Percentiles rank a stretch among this genome's conserved stretches.
phyloP scores from a whole-genome alignment of 2,329 filamentous ascomycete species.

The Hypoxylon sp. region DNA sequence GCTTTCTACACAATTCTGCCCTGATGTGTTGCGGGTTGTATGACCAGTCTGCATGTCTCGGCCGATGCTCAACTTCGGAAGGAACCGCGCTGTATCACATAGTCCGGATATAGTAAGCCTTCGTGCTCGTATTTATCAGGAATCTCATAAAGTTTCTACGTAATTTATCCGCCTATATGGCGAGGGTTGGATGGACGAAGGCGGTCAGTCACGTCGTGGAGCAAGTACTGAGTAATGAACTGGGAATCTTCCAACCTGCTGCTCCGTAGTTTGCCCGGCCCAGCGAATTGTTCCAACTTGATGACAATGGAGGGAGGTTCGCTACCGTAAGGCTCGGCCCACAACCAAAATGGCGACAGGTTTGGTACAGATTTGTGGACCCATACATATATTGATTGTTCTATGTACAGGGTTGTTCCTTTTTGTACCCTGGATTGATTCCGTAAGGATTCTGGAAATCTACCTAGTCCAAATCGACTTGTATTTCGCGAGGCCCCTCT shows the following conservation, averaged over 20 bases:
- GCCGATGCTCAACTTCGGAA: background rate
- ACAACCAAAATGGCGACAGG: constrained; percentile 5
- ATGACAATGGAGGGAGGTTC: background rate
- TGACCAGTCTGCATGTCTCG: too few species aligned
- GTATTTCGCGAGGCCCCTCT: background rate
- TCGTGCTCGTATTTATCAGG: background rate
- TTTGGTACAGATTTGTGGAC: constrained; percentile 25
- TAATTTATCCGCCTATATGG: constrained; percentile 1
- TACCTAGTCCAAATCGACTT: background rate
- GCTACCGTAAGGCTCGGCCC: constrained; percentile 2
- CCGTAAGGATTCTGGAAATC: background rate
- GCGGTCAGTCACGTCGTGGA: constrained; percentile 20
- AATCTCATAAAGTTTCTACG: background rate
- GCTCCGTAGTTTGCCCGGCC: background rate
- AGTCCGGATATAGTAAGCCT: background rate
- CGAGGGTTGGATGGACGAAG: background rate
- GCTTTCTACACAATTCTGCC: background rate
- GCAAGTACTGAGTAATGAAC: background rate
- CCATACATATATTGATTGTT: constrained; percentile 3
- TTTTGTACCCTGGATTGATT: background rate
- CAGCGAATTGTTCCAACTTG: constrained; percentile 19
- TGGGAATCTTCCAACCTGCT: background rate
- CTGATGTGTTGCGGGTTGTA: background rate
- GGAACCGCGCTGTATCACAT: background rate
- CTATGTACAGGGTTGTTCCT: constrained; percentile 7